Evolutionary conservation across 495 filamentous ascomycete genomes (phyloP).

Genomic region (Penicillium mononematosum): DNA sequence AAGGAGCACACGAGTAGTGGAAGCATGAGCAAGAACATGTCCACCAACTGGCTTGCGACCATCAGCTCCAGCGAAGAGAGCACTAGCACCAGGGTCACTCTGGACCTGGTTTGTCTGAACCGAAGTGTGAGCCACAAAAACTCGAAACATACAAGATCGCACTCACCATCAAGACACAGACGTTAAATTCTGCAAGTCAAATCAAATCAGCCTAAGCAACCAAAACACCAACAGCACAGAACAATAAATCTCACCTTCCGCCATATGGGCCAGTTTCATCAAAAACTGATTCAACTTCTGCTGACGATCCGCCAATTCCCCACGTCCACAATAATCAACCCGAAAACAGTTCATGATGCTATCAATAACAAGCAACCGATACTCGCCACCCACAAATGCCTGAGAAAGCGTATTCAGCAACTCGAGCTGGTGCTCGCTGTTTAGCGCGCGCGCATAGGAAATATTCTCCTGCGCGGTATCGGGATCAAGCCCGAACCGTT

Average conservation of each 20-base stretch:
- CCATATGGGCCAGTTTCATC: slow-evolving; percentile 67
- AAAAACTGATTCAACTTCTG: slow-evolving; percentile 73
- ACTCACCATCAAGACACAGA: slow-evolving; percentile 69
- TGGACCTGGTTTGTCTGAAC: slow-evolving; percentile 76
- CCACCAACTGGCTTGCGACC: slow-evolving; percentile 74
- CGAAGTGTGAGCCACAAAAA: not conserved
- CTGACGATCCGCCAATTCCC: slow-evolving; percentile 74
- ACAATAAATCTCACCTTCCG: slow-evolving; percentile 54
- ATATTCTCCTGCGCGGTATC: slow-evolving; percentile 73
- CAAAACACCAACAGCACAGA: not conserved
- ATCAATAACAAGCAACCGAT: slow-evolving; percentile 72
- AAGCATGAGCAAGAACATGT: slow-evolving; percentile 78
- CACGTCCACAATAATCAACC: slow-evolving; percentile 72
- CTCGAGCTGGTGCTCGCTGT: slow-evolving; percentile 75
- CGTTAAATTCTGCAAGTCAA: slow-evolving; percentile 63
- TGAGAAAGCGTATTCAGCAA: slow-evolving; percentile 64
- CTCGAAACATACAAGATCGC: not conserved
- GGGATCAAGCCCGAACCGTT: slow-evolving; percentile 69
- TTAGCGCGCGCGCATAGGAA: slow-evolving; percentile 66
- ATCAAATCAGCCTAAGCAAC: slow-evolving; percentile 11
- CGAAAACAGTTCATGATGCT: slow-evolving; percentile 79
- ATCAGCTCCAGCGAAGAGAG: slow-evolving; percentile 76
- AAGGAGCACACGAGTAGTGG: slow-evolving; percentile 69
- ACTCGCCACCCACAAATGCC: slow-evolving; percentile 66
- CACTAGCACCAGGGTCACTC: slow-evolving; percentile 75